phyloP scores from a whole-genome alignment of 1,139 yeast genomes.

The Scheffersomyces segobiensis region DNA sequence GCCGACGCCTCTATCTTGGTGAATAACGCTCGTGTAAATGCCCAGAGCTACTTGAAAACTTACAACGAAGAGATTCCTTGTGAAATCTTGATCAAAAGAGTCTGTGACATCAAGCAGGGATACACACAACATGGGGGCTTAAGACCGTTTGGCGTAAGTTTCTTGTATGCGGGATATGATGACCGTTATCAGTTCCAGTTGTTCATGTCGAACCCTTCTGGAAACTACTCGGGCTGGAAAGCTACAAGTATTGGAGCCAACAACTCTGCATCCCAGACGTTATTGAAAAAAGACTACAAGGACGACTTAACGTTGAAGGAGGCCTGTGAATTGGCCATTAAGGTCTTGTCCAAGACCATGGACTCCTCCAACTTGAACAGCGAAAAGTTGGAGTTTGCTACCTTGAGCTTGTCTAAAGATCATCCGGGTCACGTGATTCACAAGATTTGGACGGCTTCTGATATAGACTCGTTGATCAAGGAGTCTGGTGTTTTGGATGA shows the following conservation, averaged over 20 bases:
- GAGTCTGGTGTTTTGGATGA: conserved; percentile 68
- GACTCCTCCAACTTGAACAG: conserved; percentile 83
- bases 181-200: conserved; percentile 88
- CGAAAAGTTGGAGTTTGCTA: conserved; percentile 89
- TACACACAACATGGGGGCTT: conserved; percentile 98
- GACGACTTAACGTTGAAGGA: conserved; percentile 75
- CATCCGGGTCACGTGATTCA: conserved; percentile 56
- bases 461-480: conserved; percentile 72
- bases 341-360: conserved; percentile 91
- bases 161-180: conserved; percentile 94
- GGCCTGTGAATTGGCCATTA: conserved; percentile 85
- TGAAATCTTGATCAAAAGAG: conserved; percentile 80
- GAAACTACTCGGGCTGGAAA: conserved; percentile 98
- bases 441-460: conserved; percentile 77
- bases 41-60: conserved; percentile 81
- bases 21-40: conserved; percentile 80
- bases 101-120: conserved; percentile 95
- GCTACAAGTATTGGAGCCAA: conserved; percentile 98
- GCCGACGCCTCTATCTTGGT: conserved; percentile 95
- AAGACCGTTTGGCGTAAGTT: conserved; percentile 97
- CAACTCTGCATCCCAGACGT: conserved; percentile 92
- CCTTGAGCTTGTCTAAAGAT: conserved; percentile 53
- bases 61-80: conserved; percentile 93
- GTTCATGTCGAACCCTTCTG: conserved; percentile 94
- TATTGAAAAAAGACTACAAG: conserved; percentile 91